Base-by-base conservation (phyloP, 2,329 filamentous ascomycete species). In the Raffaelea albimanens region DNA sequence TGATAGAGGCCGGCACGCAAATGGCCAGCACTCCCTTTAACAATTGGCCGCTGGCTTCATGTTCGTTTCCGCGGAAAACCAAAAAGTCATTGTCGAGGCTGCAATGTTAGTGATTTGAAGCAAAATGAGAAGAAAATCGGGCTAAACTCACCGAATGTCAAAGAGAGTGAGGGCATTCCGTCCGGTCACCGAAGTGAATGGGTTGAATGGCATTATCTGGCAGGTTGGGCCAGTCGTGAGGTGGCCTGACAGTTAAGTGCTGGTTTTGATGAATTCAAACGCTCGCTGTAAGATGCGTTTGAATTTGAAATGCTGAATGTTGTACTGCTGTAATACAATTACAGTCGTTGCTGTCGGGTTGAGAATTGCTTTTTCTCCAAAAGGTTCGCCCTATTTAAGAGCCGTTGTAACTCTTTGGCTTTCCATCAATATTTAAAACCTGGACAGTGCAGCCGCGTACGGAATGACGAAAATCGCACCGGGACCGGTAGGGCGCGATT, bases 1-100 rank as follows among this genome's bases (percentile, higher is more conserved):
- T 82, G 50, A 90, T 66, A 0, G 82, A 70, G 38, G 83, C 72
- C 20, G 80, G 78, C 33, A 91, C 70, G 59, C 85, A 90, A 33
- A 91, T 70, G 33, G 90, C 82, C 29, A 91, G 67, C 21, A 77
- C 78, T 42, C 87, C 87, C 59, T 83, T 85, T 55, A 93, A 67
- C 46, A 86, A 66, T 57, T 87, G 85, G 52, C 83, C 86, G 40
- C 84, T 78, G 42, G 86, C 84, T 60, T 91, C 87, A 61, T 85
- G 74, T 48, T 87, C 82, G 55, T 69, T 75, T 51, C 87, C 87
- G 46, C 86, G 82, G 53, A 93, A 83, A 25, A 91, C 82, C 50
- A 91, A 78, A 49, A 90, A 85, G 58, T 87, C 82, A 58, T 84
- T 83, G 45, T 90, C 84, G 51, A 90, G 75, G 45, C 86, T 89